phyloP scores from a whole-genome alignment of 768 basidiomycete genomes.

The Boletus insuetus region DNA sequence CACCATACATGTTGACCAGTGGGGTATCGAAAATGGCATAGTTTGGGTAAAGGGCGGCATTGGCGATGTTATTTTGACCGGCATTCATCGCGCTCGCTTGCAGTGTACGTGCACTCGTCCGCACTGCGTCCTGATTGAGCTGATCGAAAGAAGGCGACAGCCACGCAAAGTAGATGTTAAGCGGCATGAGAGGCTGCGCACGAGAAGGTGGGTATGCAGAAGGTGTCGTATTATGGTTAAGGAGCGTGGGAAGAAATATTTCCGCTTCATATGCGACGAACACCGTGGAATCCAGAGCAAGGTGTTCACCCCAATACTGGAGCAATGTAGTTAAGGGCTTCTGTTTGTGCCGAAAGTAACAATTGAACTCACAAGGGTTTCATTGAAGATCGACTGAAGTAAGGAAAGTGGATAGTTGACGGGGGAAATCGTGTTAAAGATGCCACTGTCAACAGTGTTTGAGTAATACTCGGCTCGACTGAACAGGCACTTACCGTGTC shows the following conservation, averaged over 20 bases:
- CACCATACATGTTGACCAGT: conserved; percentile 45
- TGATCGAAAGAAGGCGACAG: neutral
- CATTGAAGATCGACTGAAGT: conserved; percentile 14
- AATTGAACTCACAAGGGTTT: conserved; percentile 6
- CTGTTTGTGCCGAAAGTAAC: neutral
- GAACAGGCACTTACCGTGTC: neutral
- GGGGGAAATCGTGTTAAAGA: conserved; percentile 1
- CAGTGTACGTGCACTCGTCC: conserved; percentile 37
- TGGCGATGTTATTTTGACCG: conserved; percentile 9
- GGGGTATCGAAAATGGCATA: conserved; percentile 55
- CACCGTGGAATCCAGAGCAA: neutral
- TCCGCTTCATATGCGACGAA: conserved; percentile 34
- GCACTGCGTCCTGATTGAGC: conserved; percentile 35
- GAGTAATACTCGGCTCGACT: neutral
- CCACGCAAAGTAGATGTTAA: conserved; percentile 42
- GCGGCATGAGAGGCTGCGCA: conserved; percentile 34
- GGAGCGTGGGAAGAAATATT: conserved; percentile 45
- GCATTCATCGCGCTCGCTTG: conserved; percentile 41
- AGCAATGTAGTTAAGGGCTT: neutral
- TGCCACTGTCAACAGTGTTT: neutral
- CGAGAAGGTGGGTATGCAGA: conserved; percentile 48
- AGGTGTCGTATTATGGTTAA: conserved; percentile 33
- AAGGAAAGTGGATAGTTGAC: conserved; percentile 5
- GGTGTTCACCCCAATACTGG: conserved; percentile 4
- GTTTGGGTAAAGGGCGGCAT: conserved; percentile 49